Conservation (phyloP, 176 grass and related monocot species). For the Oryza brachyantha region DNA sequence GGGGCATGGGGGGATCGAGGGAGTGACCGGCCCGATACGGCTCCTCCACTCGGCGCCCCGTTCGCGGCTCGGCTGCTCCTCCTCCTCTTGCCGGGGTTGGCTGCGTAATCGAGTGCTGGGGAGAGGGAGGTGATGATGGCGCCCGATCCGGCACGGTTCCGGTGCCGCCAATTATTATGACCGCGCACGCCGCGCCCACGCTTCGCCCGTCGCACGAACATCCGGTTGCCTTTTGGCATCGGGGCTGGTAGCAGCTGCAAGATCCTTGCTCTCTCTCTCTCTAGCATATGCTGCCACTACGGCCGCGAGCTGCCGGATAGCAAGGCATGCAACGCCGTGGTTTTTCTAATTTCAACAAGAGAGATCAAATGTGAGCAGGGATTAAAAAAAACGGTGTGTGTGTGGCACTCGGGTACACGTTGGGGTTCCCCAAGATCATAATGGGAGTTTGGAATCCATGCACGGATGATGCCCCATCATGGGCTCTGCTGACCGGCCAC, state of each 20-base stretch:
- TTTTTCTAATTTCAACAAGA: background rate
- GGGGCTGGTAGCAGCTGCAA: background rate
- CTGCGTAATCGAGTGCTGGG: constrained; percentile 2
- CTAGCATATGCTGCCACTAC: background rate
- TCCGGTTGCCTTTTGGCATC: background rate
- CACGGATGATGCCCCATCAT: constrained; percentile 26
- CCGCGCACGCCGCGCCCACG: background rate
- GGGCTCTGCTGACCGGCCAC: constrained; percentile 12
- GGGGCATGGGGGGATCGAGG: too few relatives aligned
- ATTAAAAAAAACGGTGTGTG: background rate
- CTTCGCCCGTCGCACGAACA: too few relatives aligned
- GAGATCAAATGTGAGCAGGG: background rate
- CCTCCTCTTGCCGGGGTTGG: too few relatives aligned
- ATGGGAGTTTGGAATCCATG: constrained; percentile 19
- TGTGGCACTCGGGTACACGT: background rate
- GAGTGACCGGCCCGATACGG: background rate
- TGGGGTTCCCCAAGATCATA: constrained; percentile 24
- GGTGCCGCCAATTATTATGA: constrained; percentile 18
- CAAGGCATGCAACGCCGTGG: background rate
- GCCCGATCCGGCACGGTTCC: constrained; percentile 19
- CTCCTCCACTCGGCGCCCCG: too few relatives aligned
- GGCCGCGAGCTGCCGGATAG: background rate
- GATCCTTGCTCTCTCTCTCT: background rate
- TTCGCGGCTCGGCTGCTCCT: background rate
- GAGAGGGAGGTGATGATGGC: constrained; percentile 20